Conservation (phyloP, 441 rosid genomes). For the Gossypium davidsonii region DNA sequence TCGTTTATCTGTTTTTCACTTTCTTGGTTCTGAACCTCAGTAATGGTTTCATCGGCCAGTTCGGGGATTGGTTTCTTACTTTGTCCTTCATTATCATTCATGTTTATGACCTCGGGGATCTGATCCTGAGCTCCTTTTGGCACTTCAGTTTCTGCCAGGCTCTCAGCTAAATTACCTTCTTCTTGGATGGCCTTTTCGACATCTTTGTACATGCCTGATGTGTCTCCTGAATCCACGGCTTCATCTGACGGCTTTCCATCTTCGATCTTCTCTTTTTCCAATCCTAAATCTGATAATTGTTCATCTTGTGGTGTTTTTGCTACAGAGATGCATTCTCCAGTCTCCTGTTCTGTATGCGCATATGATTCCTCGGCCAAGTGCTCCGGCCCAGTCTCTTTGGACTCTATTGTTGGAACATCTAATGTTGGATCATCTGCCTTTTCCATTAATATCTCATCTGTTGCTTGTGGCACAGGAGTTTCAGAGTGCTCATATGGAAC, state of each 20-base stretch:
- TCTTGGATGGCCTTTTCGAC: conserved; percentile 17
- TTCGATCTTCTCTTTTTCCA: conserved; percentile 11
- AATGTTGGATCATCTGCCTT: conserved; percentile 14
- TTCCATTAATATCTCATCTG: neutral
- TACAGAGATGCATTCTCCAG: conserved; percentile 10
- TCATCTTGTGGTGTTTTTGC: conserved; percentile 14
- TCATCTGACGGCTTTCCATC: conserved; percentile 18
- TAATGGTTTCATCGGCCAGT: conserved; percentile 17
- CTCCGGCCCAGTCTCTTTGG: conserved; percentile 16
- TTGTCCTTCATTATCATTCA: conserved; percentile 19
- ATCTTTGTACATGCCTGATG: conserved; percentile 2
- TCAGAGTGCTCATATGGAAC: conserved; percentile 16
- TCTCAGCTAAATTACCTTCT: conserved; percentile 16
- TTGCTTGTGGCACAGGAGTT: conserved; percentile 8
- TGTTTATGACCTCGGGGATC: neutral
- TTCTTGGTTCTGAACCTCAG: conserved; percentile 17
- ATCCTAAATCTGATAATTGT: neutral
- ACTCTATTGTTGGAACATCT: conserved; percentile 17
- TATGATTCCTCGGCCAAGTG: conserved; percentile 16
- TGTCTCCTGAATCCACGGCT: conserved; percentile 10
- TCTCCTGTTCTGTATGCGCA: conserved; percentile 17
- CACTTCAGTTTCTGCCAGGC: conserved; percentile 12
- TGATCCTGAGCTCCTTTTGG: neutral
- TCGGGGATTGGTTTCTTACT: conserved; percentile 17
- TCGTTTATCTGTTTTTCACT: conserved; percentile 25